Base-by-base conservation (phyloP, 2,329 filamentous ascomycete genomes). In the Calcarisporium arbuscula region DNA sequence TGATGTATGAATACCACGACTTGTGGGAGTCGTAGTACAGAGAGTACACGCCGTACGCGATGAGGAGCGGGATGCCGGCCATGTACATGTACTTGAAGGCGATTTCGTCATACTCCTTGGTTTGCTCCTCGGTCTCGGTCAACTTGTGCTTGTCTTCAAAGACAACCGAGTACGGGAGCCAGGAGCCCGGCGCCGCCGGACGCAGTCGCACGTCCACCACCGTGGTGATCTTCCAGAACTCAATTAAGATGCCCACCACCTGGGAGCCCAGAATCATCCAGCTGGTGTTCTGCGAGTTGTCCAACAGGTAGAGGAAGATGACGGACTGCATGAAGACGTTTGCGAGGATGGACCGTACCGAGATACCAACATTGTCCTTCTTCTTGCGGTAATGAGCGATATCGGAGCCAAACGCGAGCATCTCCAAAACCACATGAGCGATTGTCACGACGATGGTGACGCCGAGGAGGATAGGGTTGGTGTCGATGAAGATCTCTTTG, bases 241-340 rank as follows among this genome's bases (percentile, higher is more conserved):
- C 74, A 45, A 79, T 77, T 28, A 78, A 35, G 36, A 78, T 78
- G 32, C 89, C 88, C 42, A 94, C 79, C 15, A 83, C 92, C 65
- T 98, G 92, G 9, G 86, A 84, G 32, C 89, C 88, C 15, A 98
- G 70, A 49, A 98, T 96, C 88, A 98, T 96, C 90, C 90, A 98
- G 45, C 85, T 94, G 1, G 92, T 98, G 58, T 92, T 94, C 39
- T 95, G 88, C 46, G 88, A 94, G 68, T 98, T 96, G 66, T 98
- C 92, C 51, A 98, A 67, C 19, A 98, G 75, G 62, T 98, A 98
- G 29, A 98, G 72, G 74, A 98, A 94, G 61, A 98, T 95, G 53
- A 96, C 74, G 6, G 74, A 61, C 62, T 98, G 92, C 92, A 98
- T 98, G 60, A 96, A 89, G 42, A 96, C 89, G 53, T 96, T 98